These are phyloP conservation scores for Rheum nobile DNA, from an alignment of 148 eudicot genomes.

Conservation along the genomic window DNA sequence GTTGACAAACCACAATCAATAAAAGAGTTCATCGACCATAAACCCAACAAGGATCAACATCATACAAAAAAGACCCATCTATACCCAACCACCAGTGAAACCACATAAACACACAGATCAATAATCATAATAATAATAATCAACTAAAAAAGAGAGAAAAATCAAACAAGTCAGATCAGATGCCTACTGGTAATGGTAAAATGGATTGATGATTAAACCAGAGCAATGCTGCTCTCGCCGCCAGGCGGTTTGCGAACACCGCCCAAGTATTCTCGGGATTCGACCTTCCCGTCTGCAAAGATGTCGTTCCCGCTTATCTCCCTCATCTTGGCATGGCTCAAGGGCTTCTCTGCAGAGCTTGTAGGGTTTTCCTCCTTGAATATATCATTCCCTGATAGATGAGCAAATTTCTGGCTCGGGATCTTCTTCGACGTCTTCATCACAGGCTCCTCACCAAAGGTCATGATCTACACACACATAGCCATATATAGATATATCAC, in stretches of 20 bases:
- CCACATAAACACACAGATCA: slow-evolving; percentile 8
- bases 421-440: slow-evolving; percentile 84
- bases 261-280: slow-evolving; percentile 71
- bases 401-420: slow-evolving; percentile 63
- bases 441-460: slow-evolving; percentile 27
- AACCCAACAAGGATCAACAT: neutral
- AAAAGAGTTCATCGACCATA: neutral
- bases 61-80: neutral
- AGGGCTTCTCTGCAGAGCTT: slow-evolving; percentile 52
- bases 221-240: slow-evolving; percentile 88
- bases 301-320: slow-evolving; percentile 87
- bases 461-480: slow-evolving; percentile 5
- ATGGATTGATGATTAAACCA: slow-evolving; percentile 37
- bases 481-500: neutral
- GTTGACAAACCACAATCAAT: slow-evolving; percentile 7
- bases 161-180: neutral
- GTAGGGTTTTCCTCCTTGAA: slow-evolving; percentile 54
- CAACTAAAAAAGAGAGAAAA: neutral
- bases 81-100: slow-evolving; percentile 8
- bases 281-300: slow-evolving; percentile 79
- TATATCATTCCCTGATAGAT: slow-evolving; percentile 78
- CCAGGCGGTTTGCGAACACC: slow-evolving; percentile 99
- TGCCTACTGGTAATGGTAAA: slow-evolving; percentile 1
- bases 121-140: neutral
- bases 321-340: slow-evolving; percentile 75